phyloP scores from a whole-genome alignment of 495 filamentous ascomycete species.

The Tuber umbilicatum region DNA sequence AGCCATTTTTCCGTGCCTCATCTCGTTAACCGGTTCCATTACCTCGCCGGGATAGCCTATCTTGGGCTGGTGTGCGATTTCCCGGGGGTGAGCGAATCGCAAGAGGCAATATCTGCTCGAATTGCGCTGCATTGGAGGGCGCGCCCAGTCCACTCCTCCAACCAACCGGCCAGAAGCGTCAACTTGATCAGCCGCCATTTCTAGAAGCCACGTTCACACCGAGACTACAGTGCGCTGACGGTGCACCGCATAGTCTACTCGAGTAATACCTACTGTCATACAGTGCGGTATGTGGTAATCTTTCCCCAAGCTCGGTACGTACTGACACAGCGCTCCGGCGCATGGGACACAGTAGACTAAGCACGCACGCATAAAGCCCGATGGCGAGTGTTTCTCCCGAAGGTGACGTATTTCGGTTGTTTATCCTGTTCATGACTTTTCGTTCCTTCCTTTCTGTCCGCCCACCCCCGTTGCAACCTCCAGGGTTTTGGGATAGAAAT shows the following conservation, averaged over 20 bases:
- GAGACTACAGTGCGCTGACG: background rate
- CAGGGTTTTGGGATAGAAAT: no score
- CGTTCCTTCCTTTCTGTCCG: background rate
- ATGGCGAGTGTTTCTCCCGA: background rate
- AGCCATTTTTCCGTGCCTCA: no score
- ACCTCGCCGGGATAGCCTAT: no score
- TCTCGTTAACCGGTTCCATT: no score
- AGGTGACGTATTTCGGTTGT: no score
- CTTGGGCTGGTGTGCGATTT: no score
- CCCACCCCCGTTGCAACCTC: background rate
- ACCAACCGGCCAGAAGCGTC: background rate
- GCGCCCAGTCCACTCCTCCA: no score
- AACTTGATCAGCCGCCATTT: background rate
- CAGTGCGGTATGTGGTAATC: background rate
- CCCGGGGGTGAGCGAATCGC: no score
- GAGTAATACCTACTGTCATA: background rate
- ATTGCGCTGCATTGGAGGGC: no score
- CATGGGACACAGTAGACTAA: no score
- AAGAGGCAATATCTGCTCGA: no score
- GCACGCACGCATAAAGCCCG: background rate
- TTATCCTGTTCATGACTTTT: background rate
- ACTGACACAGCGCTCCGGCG: background rate
- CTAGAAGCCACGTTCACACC: background rate
- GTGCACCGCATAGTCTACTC: background rate
- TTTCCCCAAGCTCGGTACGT: background rate